Percentiles rank a stretch among this genome's conserved stretches.
phyloP scores from a whole-genome alignment of 2,329 filamentous ascomycete species.

The Piedraia hortae region DNA sequence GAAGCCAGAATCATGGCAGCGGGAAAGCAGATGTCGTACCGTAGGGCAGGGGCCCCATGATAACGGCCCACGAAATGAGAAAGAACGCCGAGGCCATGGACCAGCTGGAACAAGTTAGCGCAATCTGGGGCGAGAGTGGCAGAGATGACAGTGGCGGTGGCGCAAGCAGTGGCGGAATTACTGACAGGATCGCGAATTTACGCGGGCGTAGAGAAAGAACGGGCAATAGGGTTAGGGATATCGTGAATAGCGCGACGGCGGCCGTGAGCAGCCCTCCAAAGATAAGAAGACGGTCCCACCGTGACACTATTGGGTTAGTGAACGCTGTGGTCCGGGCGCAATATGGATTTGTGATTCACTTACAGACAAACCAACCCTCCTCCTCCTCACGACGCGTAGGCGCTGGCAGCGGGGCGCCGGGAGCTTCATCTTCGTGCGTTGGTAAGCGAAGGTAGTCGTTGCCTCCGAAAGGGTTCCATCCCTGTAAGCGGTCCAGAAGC shows the following conservation, averaged over 20 bases:
- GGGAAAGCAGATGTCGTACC: conserved; percentile 12
- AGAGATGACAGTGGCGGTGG: conserved; percentile 2
- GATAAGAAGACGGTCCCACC: conserved; percentile 85
- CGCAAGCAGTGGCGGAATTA: conserved; percentile 17
- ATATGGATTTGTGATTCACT: conserved; percentile 31
- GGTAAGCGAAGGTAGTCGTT: conserved; percentile 77
- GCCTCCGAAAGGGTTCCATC: conserved; percentile 63
- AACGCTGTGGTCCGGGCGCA: conserved; percentile 8
- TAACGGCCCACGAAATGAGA: conserved; percentile 69
- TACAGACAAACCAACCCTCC: conserved; percentile 83
- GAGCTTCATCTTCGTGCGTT: conserved; percentile 43
- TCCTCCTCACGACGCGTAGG: conserved; percentile 72
- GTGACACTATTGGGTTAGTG: conserved; percentile 40
- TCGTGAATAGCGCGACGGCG: conserved; percentile 71
- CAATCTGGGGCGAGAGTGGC: too few species aligned
- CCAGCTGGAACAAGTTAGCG: too few species aligned
- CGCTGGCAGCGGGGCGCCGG: conserved; percentile 66
- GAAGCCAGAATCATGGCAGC: neutral
- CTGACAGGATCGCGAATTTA: conserved; percentile 95
- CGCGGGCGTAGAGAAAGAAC: conserved; percentile 52
- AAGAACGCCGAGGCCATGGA: conserved; percentile 77
- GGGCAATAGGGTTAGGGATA: conserved; percentile 76
- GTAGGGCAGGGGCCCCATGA: conserved; percentile 78
- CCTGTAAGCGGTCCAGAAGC: conserved; percentile 58
- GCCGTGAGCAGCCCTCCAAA: conserved; percentile 79